Evolutionary conservation across 164 flowering plant species (phyloP).

Genomic region (Amborella trichopoda): DNA sequence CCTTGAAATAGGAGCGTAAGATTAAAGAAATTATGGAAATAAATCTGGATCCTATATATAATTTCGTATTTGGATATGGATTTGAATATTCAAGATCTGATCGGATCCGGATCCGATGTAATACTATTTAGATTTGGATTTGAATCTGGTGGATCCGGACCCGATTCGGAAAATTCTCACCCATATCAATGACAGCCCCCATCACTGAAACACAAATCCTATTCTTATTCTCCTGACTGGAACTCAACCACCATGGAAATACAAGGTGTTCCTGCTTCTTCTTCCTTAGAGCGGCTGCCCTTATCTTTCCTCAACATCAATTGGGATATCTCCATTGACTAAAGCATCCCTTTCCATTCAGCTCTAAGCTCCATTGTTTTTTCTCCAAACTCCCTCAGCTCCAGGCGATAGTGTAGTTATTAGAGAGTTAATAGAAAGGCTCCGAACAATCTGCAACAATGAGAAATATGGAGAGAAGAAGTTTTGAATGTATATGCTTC

Average conservation of each 20-base stretch:
- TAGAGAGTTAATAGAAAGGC: constrained; percentile 51
- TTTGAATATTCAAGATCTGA: too few species aligned
- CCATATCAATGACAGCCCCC: constrained; percentile 6
- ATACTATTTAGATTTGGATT: too few species aligned
- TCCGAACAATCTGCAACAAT: constrained; percentile 49
- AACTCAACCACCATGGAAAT: constrained; percentile 5
- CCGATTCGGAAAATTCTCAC: too few species aligned
- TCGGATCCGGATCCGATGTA: too few species aligned
- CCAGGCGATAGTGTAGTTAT: constrained; percentile 27
- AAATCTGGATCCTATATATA: too few species aligned
- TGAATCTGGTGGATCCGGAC: too few species aligned
- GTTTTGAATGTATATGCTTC: too few species aligned
- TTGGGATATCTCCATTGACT: constrained; percentile 46
- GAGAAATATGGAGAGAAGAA: too few species aligned
- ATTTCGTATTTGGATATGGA: too few species aligned
- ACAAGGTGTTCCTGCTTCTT: constrained; percentile 18
- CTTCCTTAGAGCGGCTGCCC: constrained; percentile 17
- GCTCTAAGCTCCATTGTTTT: constrained; percentile 54
- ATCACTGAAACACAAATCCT: constrained; percentile 1
- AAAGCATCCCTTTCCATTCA: constrained; percentile 31
- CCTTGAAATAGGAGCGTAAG: too few species aligned
- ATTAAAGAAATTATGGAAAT: too few species aligned
- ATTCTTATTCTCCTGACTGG: constrained; percentile 2
- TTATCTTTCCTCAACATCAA: constrained; percentile 26
- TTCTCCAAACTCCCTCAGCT: constrained; percentile 30